A percentile compares a stretch with the other conserved stretches of the same genome.
Conservation (phyloP, 192 early-diverging fungal species). For the Irineochytrium annulatum region DNA sequence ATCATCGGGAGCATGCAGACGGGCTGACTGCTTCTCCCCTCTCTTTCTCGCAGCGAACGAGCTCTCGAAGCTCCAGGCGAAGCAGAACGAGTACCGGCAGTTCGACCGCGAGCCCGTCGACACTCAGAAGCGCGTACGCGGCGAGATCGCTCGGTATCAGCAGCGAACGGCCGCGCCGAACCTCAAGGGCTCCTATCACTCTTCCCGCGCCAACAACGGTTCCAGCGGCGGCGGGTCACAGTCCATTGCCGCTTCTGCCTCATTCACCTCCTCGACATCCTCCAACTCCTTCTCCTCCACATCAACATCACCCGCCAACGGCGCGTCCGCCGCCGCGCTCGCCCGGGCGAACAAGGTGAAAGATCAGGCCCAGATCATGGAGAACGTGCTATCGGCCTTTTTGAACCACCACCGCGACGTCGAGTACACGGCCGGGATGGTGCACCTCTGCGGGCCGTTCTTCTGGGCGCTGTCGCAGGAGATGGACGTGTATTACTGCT, state of each 20-base stretch:
- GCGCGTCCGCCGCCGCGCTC: neutral
- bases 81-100: slow-evolving; percentile 60
- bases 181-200: too few species aligned
- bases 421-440: slow-evolving; percentile 72
- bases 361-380: slow-evolving; percentile 26
- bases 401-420: slow-evolving; percentile 70
- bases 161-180: too few species aligned
- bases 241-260: too few species aligned
- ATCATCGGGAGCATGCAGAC: slow-evolving; percentile 4
- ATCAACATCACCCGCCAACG: too few species aligned
- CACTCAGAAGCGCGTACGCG: slow-evolving; percentile 73
- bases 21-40: neutral
- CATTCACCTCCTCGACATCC: too few species aligned
- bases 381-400: slow-evolving; percentile 83
- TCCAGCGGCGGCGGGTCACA: neutral
- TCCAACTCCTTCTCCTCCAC: too few species aligned
- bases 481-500: slow-evolving; percentile 76
- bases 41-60: slow-evolving; percentile 53
- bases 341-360: neutral
- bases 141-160: slow-evolving; percentile 42
- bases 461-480: slow-evolving; percentile 69
- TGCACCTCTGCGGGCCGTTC: slow-evolving; percentile 80
- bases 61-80: slow-evolving; percentile 53
- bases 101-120: slow-evolving; percentile 61
- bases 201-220: neutral